Evolutionary conservation across 1,139 yeast species (phyloP).

Genomic region (Lodderomyces orthopsilosis): DNA sequence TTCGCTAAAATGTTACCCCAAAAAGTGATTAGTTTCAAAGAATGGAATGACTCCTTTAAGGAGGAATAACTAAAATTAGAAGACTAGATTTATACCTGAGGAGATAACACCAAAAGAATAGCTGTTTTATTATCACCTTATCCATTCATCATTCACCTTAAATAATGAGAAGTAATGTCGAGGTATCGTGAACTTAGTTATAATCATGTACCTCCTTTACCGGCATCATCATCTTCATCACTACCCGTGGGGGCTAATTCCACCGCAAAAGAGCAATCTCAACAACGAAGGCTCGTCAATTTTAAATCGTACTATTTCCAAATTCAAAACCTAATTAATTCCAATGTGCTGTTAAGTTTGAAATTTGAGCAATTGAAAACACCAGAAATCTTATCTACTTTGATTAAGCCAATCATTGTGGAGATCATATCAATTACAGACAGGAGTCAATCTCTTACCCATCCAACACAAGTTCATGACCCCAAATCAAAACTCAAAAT

Average conservation of each 20-base stretch:
- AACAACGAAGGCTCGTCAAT: slow-evolving; percentile 16
- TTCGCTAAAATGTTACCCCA: too few relatives aligned
- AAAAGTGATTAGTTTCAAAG: too few relatives aligned
- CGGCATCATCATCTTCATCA: not conserved
- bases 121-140: not conserved
- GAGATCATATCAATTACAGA: slow-evolving; percentile 19
- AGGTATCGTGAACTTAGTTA: slow-evolving; percentile 1
- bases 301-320: slow-evolving; percentile 41
- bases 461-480: slow-evolving; percentile 1
- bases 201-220: not conserved
- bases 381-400: slow-evolving; percentile 51
- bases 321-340: slow-evolving; percentile 35
- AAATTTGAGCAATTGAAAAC: slow-evolving; percentile 56
- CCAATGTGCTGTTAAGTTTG: slow-evolving; percentile 45
- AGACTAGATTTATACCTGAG: too few relatives aligned
- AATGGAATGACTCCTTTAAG: too few relatives aligned
- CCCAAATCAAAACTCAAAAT: slow-evolving; percentile 15
- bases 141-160: not conserved
- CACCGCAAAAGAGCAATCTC: not conserved
- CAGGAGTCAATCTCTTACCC: not conserved
- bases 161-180: slow-evolving; percentile 1
- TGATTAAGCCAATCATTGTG: slow-evolving; percentile 49
- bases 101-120: too few relatives aligned
- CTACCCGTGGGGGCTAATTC: not conserved
- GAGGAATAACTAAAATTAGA: too few relatives aligned